Conservation (phyloP, 140 eudicot species). For the Ambrosia hybrid region DNA sequence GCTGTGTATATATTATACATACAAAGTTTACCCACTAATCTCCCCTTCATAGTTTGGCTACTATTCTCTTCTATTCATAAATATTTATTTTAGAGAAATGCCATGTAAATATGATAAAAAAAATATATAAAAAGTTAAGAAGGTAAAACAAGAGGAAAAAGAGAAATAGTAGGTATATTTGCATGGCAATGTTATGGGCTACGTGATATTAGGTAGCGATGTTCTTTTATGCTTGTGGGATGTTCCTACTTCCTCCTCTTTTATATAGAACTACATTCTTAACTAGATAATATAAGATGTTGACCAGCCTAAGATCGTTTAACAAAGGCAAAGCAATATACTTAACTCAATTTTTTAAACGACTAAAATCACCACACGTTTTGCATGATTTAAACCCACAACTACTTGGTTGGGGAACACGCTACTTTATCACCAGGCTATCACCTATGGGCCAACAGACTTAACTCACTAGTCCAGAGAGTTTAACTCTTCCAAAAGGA, state of each 20-base stretch:
- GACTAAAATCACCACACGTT: background rate
- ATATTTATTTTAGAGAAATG: background rate
- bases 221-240: conserved; percentile 23
- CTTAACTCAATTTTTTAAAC: too few species aligned
- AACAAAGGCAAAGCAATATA: too few species aligned
- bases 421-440: too few species aligned
- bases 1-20: too few species aligned
- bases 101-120: background rate
- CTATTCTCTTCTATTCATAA: too few species aligned
- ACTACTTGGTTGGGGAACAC: too few species aligned
- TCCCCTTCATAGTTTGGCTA: background rate
- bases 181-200: conserved; percentile 37
- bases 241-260: background rate
- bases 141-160: conserved; percentile 31
- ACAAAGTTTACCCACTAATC: background rate
- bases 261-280: background rate
- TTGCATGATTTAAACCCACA: too few species aligned
- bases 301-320: too few species aligned
- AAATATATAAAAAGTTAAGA: conserved; percentile 26
- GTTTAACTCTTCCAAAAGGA: too few species aligned
- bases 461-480: too few species aligned
- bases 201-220: conserved; percentile 28
- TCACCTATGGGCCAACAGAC: too few species aligned
- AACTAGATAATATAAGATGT: background rate
- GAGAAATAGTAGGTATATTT: conserved; percentile 34